Percentiles rank a stretch among this genome's conserved stretches.
Conservation (phyloP, 306 rosid species). For the Dalbergia cultrata region DNA sequence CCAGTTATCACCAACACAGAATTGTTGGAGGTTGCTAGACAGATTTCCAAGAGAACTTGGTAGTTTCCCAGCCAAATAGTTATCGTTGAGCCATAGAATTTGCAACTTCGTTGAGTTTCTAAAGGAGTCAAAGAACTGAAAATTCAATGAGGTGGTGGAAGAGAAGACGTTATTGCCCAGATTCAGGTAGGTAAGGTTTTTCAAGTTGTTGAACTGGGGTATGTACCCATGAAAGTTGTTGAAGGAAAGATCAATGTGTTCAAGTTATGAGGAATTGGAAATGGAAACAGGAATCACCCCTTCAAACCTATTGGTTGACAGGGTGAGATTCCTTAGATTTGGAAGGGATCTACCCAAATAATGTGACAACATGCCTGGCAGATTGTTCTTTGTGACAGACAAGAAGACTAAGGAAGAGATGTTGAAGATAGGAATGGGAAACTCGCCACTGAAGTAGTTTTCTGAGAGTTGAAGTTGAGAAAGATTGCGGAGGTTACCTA, state of each 20-base stretch:
- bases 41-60: slow-evolving; percentile 50
- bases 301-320: slow-evolving; percentile 46
- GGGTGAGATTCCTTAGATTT: slow-evolving; percentile 19
- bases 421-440: slow-evolving; percentile 54
- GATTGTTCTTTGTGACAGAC: slow-evolving; percentile 40
- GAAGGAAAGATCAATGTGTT: slow-evolving; percentile 40
- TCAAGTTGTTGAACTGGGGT: slow-evolving; percentile 45
- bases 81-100: slow-evolving; percentile 35
- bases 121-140: slow-evolving; percentile 48
- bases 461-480: slow-evolving; percentile 37
- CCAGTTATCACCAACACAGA: slow-evolving; percentile 47
- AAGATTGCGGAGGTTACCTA: slow-evolving; percentile 49
- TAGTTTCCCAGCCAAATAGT: slow-evolving; percentile 50
- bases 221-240: slow-evolving; percentile 46
- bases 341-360: slow-evolving; percentile 38
- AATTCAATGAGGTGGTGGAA: slow-evolving; percentile 46
- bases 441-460: slow-evolving; percentile 47
- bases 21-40: slow-evolving; percentile 40
- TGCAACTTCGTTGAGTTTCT: slow-evolving; percentile 35
- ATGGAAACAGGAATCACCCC: no score
- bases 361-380: slow-evolving; percentile 47
- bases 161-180: slow-evolving; percentile 39
- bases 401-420: slow-evolving; percentile 44
- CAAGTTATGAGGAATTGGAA: slow-evolving; percentile 53
- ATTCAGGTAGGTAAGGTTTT: slow-evolving; percentile 18